A percentile compares a stretch with the other conserved stretches of the same genome.
Evolutionary conservation across 1,139 yeast genomes (phyloP).

Genomic region (Magnusiomyces ingens): DNA sequence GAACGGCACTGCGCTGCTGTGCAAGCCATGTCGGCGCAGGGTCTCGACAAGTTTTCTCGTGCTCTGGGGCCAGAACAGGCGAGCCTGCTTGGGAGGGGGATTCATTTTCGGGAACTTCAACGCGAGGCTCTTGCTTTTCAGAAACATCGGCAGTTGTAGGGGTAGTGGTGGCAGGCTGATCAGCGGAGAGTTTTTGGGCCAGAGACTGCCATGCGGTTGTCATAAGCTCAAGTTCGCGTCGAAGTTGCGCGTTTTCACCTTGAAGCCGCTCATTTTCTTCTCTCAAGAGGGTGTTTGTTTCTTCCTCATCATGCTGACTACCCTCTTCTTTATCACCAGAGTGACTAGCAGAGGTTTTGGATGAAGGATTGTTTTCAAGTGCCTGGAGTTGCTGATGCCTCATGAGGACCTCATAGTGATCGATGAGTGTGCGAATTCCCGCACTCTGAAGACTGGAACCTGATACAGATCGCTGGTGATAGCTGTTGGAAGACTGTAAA

Average conservation of each 20-base stretch:
- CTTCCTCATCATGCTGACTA: not conserved
- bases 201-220: conserved; percentile 29
- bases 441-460: not conserved
- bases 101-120: not conserved
- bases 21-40: conserved; percentile 1
- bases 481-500: not conserved
- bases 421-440: conserved; percentile 7
- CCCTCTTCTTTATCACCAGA: not conserved
- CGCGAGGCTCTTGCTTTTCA: not conserved
- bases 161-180: not conserved
- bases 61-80: too few species aligned
- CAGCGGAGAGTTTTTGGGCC: conserved; percentile 10
- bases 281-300: not conserved
- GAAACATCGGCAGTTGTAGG: not conserved
- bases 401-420: conserved; percentile 13
- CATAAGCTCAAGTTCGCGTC: conserved; percentile 22
- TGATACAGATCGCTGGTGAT: not conserved
- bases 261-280: not conserved
- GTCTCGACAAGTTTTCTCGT: not conserved
- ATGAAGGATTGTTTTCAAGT: not conserved
- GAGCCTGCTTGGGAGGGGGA: not conserved
- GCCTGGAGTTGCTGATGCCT: not conserved
- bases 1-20: not conserved
- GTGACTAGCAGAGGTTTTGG: not conserved
- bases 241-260: not conserved